phyloP scores from a whole-genome alignment of 148 eudicot species.

The Chenopodium berlandieri region DNA sequence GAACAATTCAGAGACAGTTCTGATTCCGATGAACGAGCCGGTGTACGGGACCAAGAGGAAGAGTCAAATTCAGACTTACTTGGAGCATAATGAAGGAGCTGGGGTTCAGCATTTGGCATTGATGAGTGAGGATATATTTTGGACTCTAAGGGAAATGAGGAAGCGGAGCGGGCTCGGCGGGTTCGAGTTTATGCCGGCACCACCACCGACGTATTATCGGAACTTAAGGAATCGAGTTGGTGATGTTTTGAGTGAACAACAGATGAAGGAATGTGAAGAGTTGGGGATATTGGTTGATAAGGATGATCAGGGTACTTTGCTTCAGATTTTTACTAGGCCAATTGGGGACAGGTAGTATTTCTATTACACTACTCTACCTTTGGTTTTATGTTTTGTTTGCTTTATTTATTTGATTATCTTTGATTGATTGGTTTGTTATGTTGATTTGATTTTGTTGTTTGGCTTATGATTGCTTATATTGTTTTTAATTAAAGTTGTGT shows the following conservation, averaged over 20 bases:
- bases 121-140: conserved; percentile 66
- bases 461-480: neutral
- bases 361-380: neutral
- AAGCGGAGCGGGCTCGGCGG: conserved; percentile 73
- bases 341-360: conserved; percentile 74
- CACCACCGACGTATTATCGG: conserved; percentile 83
- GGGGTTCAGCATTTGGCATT: conserved; percentile 93
- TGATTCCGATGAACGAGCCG: conserved; percentile 84
- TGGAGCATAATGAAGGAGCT: conserved; percentile 93
- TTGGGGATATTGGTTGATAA: conserved; percentile 90
- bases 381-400: neutral
- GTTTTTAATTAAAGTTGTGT: no score
- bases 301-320: conserved; percentile 94
- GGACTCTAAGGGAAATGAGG: conserved; percentile 87
- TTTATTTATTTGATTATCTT: no score
- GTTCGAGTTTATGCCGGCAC: conserved; percentile 96
- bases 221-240: conserved; percentile 64
- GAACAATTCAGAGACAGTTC: conserved; percentile 66
- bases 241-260: conserved; percentile 69
- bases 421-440: no score
- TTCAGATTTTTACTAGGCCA: conserved; percentile 91
- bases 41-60: conserved; percentile 83
- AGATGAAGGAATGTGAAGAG: conserved; percentile 83
- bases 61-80: conserved; percentile 90
- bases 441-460: neutral